Evolutionary conservation across 768 basidiomycete genomes (phyloP).

Genomic region (Pisolithus marmoratus): DNA sequence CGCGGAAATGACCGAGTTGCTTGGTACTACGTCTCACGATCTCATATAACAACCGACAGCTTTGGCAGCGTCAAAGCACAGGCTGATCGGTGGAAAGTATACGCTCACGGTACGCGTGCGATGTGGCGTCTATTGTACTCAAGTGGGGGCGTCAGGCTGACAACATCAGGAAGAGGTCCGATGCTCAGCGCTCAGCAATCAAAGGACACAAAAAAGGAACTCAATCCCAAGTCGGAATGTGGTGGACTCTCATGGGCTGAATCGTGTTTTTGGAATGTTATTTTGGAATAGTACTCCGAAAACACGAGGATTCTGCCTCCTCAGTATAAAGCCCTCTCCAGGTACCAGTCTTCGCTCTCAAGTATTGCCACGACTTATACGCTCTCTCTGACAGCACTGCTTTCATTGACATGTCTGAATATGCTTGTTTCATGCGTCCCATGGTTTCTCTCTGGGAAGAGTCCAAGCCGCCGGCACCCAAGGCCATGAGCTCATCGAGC

Average conservation of each 20-base stretch:
- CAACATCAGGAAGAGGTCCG: slow-evolving; percentile 10
- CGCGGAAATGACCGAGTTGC: not conserved
- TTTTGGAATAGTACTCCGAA: no score
- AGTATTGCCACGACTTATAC: no score
- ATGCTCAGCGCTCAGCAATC: not conserved
- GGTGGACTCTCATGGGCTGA: not conserved
- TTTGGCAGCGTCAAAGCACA: not conserved
- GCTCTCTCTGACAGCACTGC: not conserved
- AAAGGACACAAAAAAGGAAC: no score
- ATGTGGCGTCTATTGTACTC: slow-evolving; percentile 13
- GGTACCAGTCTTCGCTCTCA: not conserved
- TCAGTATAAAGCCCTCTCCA: not conserved
- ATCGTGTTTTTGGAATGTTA: no score
- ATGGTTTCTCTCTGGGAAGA: no score
- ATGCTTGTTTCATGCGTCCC: no score
- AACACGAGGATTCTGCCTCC: not conserved
- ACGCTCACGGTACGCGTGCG: not conserved
- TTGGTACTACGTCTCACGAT: not conserved
- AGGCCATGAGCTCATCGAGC: slow-evolving; percentile 8
- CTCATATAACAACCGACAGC: not conserved
- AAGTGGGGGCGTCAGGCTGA: not conserved
- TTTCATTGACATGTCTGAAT: not conserved
- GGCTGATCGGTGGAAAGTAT: not conserved
- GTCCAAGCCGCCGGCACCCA: not conserved
- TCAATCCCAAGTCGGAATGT: not conserved